Evolutionary conservation across 192 early-diverging fungal genomes (phyloP), one percentile per base, ranked within the genome.

Genomic region (Powellomyces hirtus): DNA sequence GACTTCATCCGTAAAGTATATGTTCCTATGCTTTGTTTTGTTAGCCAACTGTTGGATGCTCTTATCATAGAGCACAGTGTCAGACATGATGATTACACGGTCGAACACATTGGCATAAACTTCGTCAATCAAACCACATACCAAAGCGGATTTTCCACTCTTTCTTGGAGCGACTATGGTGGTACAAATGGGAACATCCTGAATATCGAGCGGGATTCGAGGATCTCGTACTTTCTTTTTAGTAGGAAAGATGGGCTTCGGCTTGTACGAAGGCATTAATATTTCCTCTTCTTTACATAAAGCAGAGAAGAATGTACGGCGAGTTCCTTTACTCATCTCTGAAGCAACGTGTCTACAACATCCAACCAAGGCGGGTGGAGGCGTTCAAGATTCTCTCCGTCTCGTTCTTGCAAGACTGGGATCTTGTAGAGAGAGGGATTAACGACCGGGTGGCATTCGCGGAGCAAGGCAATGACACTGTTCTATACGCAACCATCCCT

Each of bases 351-450:
- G 45, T 53, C 37, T 60, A 58, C 42, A 26, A 18, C 3, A 68
- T 68, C 26, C 53, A 16, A 0, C 34, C 56, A 60, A 3, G 66
- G 18, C 22, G 45, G 10, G 45, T 68, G 20, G 58, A 60, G 29
- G 31, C 35, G 4, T 11, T 68, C 31, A 68, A 70, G 49, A 26
- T 70, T n/a, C 60, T 70, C 34, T 27, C 2, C 0, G 59, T 62
- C 18, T 38, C 33, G 1, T 70, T 70, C 11, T 40, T 63, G n/a
- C 68, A 70, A 45, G 68, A 70, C 36, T 52, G 31, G 22, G 68
- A 70, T 31, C 29, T 70, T 10, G 68, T 70, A 0, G 11, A 46
- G 3, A 6, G 14, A 27, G 34, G 52, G 4, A 14, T 11, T 31
- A 70, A 70, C 35, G 50, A 70, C 36, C 16, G 8, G 29, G 55